Percentiles rank a stretch among this genome's conserved stretches.
Conservation (phyloP, 768 basidiomycete species). For the Mycena olivaceomarginata region DNA sequence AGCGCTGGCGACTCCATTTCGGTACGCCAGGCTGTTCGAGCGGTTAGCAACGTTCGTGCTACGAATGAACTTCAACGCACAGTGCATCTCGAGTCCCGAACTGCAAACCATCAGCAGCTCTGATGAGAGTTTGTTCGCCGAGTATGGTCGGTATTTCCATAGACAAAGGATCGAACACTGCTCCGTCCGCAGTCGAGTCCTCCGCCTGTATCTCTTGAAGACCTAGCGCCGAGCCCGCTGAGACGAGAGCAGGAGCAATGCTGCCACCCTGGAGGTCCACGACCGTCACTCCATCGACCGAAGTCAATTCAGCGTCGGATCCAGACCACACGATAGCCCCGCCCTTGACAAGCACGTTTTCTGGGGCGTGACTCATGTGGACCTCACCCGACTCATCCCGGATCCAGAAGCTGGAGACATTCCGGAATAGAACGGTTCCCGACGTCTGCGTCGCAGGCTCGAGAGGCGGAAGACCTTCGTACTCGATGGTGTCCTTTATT, state of each 20-base stretch:
- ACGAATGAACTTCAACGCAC: conserved; percentile 48
- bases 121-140: conserved; percentile 62
- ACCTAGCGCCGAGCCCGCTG: conserved; percentile 78
- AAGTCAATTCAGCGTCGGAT: conserved; percentile 48
- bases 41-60: conserved; percentile 3
- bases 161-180: conserved; percentile 67
- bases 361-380: conserved; percentile 20
- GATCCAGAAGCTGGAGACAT: conserved; percentile 62
- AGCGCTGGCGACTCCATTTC: conserved; percentile 77
- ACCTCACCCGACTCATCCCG: conserved; percentile 1
- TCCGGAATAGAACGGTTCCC: conserved; percentile 75
- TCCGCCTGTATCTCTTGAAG: conserved; percentile 80
- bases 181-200: conserved; percentile 76
- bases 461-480: conserved; percentile 82
- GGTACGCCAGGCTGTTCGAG: conserved; percentile 74
- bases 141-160: conserved; percentile 64
- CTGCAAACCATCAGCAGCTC: conserved; percentile 84
- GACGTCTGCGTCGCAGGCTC: conserved; percentile 60
- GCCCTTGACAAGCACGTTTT: conserved; percentile 65
- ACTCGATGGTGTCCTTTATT: conserved; percentile 69
- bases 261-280: conserved; percentile 47
- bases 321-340: conserved; percentile 70
- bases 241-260: conserved; percentile 72
- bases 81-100: conserved; percentile 77
- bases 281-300: conserved; percentile 41